Evolutionary conservation across 2,329 filamentous ascomycete species (phyloP).

Genomic region (Aureobasidium uvarum): DNA sequence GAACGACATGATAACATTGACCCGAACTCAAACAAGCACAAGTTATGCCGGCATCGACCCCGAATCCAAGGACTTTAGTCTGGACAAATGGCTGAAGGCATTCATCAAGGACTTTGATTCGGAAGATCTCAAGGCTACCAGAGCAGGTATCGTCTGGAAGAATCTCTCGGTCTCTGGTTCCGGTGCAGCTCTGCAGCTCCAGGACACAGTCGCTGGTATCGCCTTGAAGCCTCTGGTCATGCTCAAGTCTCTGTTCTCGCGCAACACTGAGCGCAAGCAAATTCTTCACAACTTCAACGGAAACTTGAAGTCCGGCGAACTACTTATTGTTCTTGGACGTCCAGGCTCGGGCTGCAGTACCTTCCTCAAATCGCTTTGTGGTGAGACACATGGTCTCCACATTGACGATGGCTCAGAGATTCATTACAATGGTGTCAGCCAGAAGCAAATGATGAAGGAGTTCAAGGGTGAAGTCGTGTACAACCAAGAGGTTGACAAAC

Average conservation of each 20-base stretch:
- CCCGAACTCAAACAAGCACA: constrained; percentile 29
- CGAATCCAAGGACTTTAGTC: constrained; percentile 51
- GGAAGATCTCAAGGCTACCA: constrained; percentile 55
- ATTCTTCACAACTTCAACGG: constrained; percentile 57
- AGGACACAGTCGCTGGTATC: constrained; percentile 63
- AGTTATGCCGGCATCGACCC: constrained; percentile 53
- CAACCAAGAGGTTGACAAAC: constrained; percentile 43
- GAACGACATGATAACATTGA: background rate
- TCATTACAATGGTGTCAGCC: constrained; percentile 54
- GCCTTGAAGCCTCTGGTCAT: constrained; percentile 54
- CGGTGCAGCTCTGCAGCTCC: constrained; percentile 65
- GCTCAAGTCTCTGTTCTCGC: constrained; percentile 38
- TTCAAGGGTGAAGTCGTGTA: constrained; percentile 50
- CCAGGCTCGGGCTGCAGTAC: constrained; percentile 67
- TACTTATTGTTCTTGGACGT: constrained; percentile 57
- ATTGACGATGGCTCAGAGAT: constrained; percentile 53
- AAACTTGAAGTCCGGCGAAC: constrained; percentile 51
- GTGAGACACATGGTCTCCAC: constrained; percentile 59
- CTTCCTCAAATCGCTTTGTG: constrained; percentile 60
- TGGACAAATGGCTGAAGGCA: constrained; percentile 54
- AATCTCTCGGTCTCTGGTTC: constrained; percentile 66
- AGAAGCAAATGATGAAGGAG: constrained; percentile 47
- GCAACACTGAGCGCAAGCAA: constrained; percentile 43
- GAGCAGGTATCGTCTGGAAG: constrained; percentile 62
- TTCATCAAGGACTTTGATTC: constrained; percentile 53